These are phyloP conservation scores for Komagataella mondaviorum DNA, from an alignment of 805 yeast genomes.

Conservation along the genomic window DNA sequence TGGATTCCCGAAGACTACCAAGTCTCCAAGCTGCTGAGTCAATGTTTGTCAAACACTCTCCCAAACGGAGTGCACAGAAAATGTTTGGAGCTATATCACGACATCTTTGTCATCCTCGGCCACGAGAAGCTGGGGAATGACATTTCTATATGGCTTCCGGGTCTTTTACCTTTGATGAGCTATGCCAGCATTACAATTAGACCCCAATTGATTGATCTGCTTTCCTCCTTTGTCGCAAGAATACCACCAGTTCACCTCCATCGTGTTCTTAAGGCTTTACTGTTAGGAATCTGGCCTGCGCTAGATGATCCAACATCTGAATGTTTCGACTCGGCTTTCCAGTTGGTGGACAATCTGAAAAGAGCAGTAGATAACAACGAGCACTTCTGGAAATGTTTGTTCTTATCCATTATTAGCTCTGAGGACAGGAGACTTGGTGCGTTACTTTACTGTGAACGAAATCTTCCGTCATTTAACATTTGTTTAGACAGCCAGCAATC, in stretches of 20 bases:
- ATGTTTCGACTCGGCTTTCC: slow-evolving; percentile 47
- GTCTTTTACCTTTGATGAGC: slow-evolving; percentile 78
- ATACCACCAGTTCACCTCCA: slow-evolving; percentile 36
- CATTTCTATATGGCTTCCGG: slow-evolving; percentile 80
- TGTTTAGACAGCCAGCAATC: not conserved
- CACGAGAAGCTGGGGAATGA: slow-evolving; percentile 36
- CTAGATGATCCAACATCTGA: slow-evolving; percentile 90
- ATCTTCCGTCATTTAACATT: slow-evolving; percentile 44
- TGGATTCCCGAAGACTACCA: slow-evolving; percentile 58
- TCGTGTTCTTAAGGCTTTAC: slow-evolving; percentile 49
- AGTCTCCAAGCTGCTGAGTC: slow-evolving; percentile 60
- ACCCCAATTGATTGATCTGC: slow-evolving; percentile 57
- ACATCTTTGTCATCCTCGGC: slow-evolving; percentile 54
- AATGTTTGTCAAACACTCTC: slow-evolving; percentile 65
- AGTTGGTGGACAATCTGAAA: slow-evolving; percentile 47
- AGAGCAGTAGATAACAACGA: slow-evolving; percentile 45
- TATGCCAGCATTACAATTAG: slow-evolving; percentile 84
- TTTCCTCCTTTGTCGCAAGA: slow-evolving; percentile 38
- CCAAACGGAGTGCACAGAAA: slow-evolving; percentile 97
- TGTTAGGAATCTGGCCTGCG: slow-evolving; percentile 71
- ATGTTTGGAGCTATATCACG: slow-evolving; percentile 63
- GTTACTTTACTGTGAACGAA: slow-evolving; percentile 54
- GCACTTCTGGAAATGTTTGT: slow-evolving; percentile 80
- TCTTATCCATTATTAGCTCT: slow-evolving; percentile 60
- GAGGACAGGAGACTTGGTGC: slow-evolving; percentile 80